These are phyloP conservation scores for Brettanomyces bruxellensis DNA, from an alignment of 805 yeast species.

Conservation along the genomic window DNA sequence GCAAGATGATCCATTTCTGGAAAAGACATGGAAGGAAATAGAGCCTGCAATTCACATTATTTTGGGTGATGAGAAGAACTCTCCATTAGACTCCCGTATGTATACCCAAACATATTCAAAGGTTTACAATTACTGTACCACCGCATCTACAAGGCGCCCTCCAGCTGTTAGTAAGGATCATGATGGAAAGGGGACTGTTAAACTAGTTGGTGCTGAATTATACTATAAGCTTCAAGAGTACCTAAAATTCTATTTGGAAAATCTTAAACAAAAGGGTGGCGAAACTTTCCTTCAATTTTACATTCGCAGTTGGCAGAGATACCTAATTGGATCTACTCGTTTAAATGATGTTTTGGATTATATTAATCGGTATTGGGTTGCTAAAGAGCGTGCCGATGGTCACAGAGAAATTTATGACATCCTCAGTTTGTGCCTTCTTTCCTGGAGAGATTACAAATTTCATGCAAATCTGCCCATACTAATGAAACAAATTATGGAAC, in stretches of 20 bases:
- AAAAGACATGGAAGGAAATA: slow-evolving; percentile 60
- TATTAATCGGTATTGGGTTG: slow-evolving; percentile 96
- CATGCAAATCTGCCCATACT: slow-evolving; percentile 50
- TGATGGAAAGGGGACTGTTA: slow-evolving; percentile 21
- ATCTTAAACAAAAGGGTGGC: slow-evolving; percentile 39
- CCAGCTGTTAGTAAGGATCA: slow-evolving; percentile 14
- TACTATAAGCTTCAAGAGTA: slow-evolving; percentile 65
- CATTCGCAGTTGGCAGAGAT: slow-evolving; percentile 83
- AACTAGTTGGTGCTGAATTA: slow-evolving; percentile 80
- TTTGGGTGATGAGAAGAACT: slow-evolving; percentile 55
- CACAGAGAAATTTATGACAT: slow-evolving; percentile 85
- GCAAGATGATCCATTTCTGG: slow-evolving; percentile 13
- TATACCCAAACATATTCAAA: slow-evolving; percentile 90
- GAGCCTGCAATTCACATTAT: slow-evolving; percentile 69
- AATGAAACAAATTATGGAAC: slow-evolving; percentile 62
- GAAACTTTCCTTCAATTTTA: slow-evolving; percentile 76
- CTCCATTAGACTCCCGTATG: slow-evolving; percentile 59
- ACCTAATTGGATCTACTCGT: slow-evolving; percentile 83
- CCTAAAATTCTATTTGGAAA: slow-evolving; percentile 48
- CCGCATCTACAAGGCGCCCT: slow-evolving; percentile 50
- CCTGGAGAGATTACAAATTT: slow-evolving; percentile 85
- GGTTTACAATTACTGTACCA: slow-evolving; percentile 86
- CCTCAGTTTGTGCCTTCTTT: slow-evolving; percentile 73
- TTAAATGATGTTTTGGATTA: slow-evolving; percentile 91
- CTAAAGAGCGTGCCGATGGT: slow-evolving; percentile 91